Conservation (phyloP, 2,329 filamentous ascomycete genomes). For the Hypoxylon sp. region DNA sequence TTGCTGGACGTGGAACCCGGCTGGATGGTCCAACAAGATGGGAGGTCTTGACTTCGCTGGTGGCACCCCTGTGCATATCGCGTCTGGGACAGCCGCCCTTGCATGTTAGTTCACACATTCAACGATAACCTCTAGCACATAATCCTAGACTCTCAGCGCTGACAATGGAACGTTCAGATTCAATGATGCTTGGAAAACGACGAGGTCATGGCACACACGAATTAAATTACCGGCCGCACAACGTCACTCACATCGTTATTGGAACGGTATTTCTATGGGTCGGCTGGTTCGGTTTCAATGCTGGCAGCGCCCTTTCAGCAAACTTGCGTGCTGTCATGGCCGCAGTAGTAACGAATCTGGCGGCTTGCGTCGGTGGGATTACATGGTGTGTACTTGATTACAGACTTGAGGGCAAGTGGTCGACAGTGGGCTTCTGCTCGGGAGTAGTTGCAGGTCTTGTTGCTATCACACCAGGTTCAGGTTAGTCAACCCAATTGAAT, state of each 20-base stretch:
- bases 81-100: constrained; percentile 84
- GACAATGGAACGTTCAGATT: constrained; percentile 62
- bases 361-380: constrained; percentile 86
- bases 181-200: constrained; percentile 90
- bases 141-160: constrained; percentile 20
- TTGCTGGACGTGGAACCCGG: constrained; percentile 93
- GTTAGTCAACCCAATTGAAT: constrained; percentile 55
- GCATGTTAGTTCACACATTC: constrained; percentile 66
- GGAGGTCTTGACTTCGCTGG: constrained; percentile 91
- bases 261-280: constrained; percentile 96
- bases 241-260: constrained; percentile 92
- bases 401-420: constrained; percentile 90
- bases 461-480: constrained; percentile 89
- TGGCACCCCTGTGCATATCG: constrained; percentile 90
- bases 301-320: constrained; percentile 83
- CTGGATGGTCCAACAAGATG: constrained; percentile 83
- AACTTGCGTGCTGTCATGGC: constrained; percentile 91
- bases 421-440: constrained; percentile 92
- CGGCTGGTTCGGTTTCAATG: constrained; percentile 96
- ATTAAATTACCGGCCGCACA: constrained; percentile 92
- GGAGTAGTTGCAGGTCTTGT: constrained; percentile 90
- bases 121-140: neutral
- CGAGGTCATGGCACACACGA: constrained; percentile 88
- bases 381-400: constrained; percentile 94
- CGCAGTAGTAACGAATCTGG: constrained; percentile 86